Base-by-base conservation (phyloP, 306 rosid species). In the Sphenostylis stenocarpa region DNA sequence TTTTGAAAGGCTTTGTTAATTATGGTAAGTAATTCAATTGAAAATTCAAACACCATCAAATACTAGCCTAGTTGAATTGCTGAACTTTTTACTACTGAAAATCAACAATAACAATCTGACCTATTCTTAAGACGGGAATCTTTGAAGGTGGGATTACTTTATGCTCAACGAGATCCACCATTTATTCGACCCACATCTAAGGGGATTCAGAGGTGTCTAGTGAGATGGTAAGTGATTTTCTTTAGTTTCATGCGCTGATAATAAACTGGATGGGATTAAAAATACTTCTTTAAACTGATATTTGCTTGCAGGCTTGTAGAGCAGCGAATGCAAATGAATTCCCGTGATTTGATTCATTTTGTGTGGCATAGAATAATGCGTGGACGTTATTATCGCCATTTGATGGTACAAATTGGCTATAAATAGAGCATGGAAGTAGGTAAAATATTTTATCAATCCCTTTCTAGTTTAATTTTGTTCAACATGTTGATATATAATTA, bases 381-480 rank as follows among this genome's bases (percentile, higher is more conserved):
- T 1, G 98, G 98, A 29, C 98, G 97, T 65, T 89, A 89, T 85
- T 95, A 95, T 87, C 99, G 96, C 75, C 99, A 95, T 87, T 82
- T 95, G 87, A 89, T 95, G 97, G 83, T 86, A 64, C 84, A 92
- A 88, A 19, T 76, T 57, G 96, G 97, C 79, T 87, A 85, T 29
- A 95, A 95, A 80, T 88, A 92, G 86, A 79, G 58, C 39, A 34
- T 66, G 61, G 20, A 28, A 76, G 72, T 52, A 88, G 83, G 97
- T 89, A 70, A 38, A 55, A 19, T 49, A 12, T 80, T 76, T 21
- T 48, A 70, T 58, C 56, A 53, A 39, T 81, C 29, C 43, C 72
- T 62, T 68, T 45, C 31, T 63, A 4, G 47, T 51, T 43, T 39
- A 47, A 21, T 43, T 62, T 63, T 24, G 16, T 9, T 56, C 11